Evolutionary conservation across 306 rosid genomes (phyloP), one percentile per base, ranked within the genome.

Genomic region (Corylus avellana): DNA sequence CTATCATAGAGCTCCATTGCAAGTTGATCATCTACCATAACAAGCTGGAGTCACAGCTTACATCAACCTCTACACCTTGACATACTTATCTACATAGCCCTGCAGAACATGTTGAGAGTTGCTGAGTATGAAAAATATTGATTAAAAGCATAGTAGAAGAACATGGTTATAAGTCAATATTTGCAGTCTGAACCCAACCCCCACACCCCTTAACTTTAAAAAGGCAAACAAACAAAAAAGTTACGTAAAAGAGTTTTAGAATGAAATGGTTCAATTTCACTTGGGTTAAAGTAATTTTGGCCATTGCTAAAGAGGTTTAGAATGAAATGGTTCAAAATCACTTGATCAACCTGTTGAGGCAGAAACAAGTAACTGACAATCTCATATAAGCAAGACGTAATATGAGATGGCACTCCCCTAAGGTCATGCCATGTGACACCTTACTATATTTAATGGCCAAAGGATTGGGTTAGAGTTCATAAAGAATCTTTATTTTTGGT

Each of bases 31-130:
- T 62, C 54, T n/a, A 58, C 39, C 53, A 59, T 27, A 27, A 73
- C 48, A 8, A 25, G 64, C 77, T 18, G 64, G 58, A 69, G 58
- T 57, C 69, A 72, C 49, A 17, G 53, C 56, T 56, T 62, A 57
- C 77, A 42, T 59, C 78, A 20, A 35, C 32, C 59, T 62, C 83
- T 83, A 92, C 44, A 81, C 85, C 83, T 92, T 90, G 76, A 92
- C 94, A 78, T 86, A 92, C 84, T 92, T 92, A 57, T 92, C 96
- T 67, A 92, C 97, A 83, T 92, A 92, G 77, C 96, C 96, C 96
- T 92, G 92, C 79, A 85, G 46, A 84, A 78, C 73, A 76, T 13
- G 64, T 54, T 62, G 75, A 70, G 78, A 62, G 77, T 18, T n/a
- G 72, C 27, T 68, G 17, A 18, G 13, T 14, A 18, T 11, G 13